Conservation (phyloP, 257 asterid species). For the Solanum sejunctum region DNA sequence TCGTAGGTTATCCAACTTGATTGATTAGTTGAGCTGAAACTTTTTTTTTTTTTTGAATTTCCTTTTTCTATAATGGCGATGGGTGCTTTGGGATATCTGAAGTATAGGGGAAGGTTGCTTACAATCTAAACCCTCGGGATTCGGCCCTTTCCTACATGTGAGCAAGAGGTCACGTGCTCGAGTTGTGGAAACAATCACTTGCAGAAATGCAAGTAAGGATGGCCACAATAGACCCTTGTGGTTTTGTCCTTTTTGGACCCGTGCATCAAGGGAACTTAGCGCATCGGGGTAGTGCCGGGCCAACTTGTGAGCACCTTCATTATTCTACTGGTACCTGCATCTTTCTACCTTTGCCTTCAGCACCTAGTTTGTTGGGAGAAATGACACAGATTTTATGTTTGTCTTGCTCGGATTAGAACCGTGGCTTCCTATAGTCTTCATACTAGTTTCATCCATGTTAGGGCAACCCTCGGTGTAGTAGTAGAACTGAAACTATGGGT, state of each 20-base stretch:
- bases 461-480: not conserved
- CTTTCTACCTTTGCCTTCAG: not conserved
- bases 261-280: not conserved
- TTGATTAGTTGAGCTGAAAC: not conserved
- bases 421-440: not conserved
- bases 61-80: not conserved
- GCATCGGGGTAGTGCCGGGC: not conserved
- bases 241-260: not conserved
- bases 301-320: not conserved
- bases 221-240: not conserved
- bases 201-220: not conserved
- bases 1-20: constrained; percentile 19
- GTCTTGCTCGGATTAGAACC: not conserved
- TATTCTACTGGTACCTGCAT: not conserved
- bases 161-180: too few species aligned
- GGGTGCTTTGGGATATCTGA: not conserved
- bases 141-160: not conserved
- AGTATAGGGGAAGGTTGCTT: not conserved
- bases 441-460: not conserved
- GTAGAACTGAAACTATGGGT: not conserved
- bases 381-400: not conserved
- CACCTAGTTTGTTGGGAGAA: not conserved
- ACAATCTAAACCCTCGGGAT: not conserved
- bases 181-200: not conserved
- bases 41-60: not conserved